phyloP scores from a whole-genome alignment of 345 rosid species.

The Adansonia digitata region DNA sequence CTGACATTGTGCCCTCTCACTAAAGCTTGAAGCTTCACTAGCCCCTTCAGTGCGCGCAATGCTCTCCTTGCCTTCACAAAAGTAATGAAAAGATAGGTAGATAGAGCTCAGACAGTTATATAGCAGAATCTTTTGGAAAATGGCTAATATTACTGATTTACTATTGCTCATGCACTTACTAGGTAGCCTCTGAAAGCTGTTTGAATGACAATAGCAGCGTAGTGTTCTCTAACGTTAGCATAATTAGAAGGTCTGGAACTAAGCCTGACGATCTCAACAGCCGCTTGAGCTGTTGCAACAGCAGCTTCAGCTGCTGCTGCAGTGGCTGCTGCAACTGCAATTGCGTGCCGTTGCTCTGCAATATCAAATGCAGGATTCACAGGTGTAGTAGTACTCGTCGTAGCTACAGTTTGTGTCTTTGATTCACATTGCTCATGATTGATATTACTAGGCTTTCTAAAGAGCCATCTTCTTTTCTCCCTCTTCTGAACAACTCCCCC shows the following conservation, averaged over 20 bases:
- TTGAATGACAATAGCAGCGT: constrained; percentile 77
- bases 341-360: constrained; percentile 46
- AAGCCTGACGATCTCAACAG: constrained; percentile 56
- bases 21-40: constrained; percentile 88
- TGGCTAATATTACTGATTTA: not conserved
- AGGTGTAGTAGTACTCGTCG: not conserved
- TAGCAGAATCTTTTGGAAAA: not conserved
- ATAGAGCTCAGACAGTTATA: not conserved
- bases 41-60: constrained; percentile 72
- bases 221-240: constrained; percentile 43
- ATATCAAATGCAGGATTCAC: constrained; percentile 20
- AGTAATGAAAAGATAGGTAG: not conserved
- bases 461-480: constrained; percentile 78
- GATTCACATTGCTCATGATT: constrained; percentile 23
- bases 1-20: constrained; percentile 89
- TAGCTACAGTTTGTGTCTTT: not conserved
- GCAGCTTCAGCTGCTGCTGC: constrained; percentile 65
- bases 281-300: constrained; percentile 55
- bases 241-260: constrained; percentile 39
- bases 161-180: constrained; percentile 33
- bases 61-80: constrained; percentile 73
- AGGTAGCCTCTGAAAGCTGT: constrained; percentile 84
- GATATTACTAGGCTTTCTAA: constrained; percentile 42
- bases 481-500: constrained; percentile 43
- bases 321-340: constrained; percentile 53